phyloP scores from a whole-genome alignment of 2,329 filamentous ascomycete genomes.

The Sporothrix mexicana region DNA sequence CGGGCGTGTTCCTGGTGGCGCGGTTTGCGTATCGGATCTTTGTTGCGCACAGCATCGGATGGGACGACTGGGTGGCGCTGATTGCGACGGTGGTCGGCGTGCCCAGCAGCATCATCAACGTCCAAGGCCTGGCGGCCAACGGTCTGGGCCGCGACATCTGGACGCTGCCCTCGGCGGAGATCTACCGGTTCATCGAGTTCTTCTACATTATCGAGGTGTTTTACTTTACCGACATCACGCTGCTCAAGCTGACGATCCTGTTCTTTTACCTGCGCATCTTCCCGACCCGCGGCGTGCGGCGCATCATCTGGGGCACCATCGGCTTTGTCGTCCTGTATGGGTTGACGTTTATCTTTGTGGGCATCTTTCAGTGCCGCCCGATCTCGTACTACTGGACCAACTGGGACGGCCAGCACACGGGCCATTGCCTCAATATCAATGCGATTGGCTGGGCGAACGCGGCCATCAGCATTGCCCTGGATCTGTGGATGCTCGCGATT shows the following conservation, averaged over 20 bases:
- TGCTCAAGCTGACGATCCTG: conserved; percentile 59
- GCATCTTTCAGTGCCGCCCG: conserved; percentile 58
- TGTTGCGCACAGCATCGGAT: conserved; percentile 43
- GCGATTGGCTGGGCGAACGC: conserved; percentile 58
- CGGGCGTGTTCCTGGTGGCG: conserved; percentile 47
- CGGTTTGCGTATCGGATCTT: conserved; percentile 48
- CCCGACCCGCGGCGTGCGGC: conserved; percentile 48
- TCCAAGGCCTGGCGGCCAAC: conserved; percentile 45
- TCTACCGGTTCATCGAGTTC: conserved; percentile 52
- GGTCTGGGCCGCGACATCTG: conserved; percentile 60
- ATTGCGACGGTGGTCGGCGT: conserved; percentile 41
- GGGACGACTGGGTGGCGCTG: conserved; percentile 48
- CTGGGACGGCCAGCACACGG: conserved; percentile 56
- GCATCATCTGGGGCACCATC: conserved; percentile 52
- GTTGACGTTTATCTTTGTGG: conserved; percentile 50
- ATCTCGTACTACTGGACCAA: conserved; percentile 58
- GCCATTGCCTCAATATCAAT: conserved; percentile 58
- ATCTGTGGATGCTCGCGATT: conserved; percentile 58
- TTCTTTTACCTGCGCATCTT: conserved; percentile 64
- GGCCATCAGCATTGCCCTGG: conserved; percentile 58
- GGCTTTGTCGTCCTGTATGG: conserved; percentile 50
- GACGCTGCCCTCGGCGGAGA: conserved; percentile 50
- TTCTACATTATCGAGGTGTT: conserved; percentile 51
- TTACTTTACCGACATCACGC: conserved; percentile 54
- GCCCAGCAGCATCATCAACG: conserved; percentile 44